Evolutionary conservation across 352 stramenopile species (phyloP).

Genomic region (Pythium oligandrum): DNA sequence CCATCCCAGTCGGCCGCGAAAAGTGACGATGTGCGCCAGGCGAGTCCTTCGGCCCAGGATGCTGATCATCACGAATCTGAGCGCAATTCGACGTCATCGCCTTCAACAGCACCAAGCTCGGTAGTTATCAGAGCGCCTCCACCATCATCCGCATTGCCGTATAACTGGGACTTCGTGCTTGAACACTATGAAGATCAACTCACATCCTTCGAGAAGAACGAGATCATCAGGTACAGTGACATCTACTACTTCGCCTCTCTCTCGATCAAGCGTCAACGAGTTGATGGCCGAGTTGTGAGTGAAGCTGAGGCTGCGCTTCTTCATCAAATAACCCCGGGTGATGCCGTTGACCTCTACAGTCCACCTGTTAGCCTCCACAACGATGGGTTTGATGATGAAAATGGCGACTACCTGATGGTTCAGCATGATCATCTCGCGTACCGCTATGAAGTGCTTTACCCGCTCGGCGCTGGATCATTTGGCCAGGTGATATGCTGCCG

Average conservation of each 20-base stretch:
- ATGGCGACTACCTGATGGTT: conserved; percentile 96
- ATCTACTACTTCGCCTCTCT: conserved; percentile 33
- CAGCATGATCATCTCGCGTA: conserved; percentile 91
- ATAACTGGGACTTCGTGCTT: conserved; percentile 1
- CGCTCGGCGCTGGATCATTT: conserved; percentile 97
- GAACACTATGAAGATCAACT: conserved; percentile 24
- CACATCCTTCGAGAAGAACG: conserved; percentile 36
- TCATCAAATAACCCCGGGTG: no score
- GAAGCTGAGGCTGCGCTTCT: background rate
- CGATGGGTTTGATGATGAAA: conserved; percentile 94
- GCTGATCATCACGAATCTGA: no score
- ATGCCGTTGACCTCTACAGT: no score
- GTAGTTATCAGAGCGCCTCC: no score
- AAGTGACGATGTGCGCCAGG: no score
- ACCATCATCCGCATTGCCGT: background rate
- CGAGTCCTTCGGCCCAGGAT: no score
- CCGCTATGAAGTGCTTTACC: conserved; percentile 92
- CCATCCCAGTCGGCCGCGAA: no score
- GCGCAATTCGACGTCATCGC: no score
- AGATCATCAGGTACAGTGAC: conserved; percentile 46
- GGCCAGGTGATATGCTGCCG: conserved; percentile 96
- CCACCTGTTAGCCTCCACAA: conserved; percentile 31
- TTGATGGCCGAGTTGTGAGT: background rate
- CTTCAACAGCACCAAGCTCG: no score
- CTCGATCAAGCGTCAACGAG: conserved; percentile 10